Evolutionary conservation across 306 rosid genomes (phyloP).

Genomic region (Inga oerstediana): DNA sequence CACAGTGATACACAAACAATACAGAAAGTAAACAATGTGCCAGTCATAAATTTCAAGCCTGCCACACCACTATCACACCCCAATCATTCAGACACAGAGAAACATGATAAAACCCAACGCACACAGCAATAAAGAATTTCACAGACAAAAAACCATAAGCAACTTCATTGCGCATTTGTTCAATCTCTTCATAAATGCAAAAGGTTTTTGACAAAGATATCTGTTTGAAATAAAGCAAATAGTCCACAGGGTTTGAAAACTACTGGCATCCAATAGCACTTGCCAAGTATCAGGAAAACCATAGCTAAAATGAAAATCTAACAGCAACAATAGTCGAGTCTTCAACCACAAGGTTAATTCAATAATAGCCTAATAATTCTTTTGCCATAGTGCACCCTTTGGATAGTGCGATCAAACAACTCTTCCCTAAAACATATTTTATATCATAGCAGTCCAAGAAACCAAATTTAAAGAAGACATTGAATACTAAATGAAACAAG

Average conservation of each 20-base stretch:
- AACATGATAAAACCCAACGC: background rate
- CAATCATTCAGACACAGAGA: constrained; percentile 52
- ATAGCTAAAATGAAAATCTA: too few species aligned
- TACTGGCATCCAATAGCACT: constrained; percentile 76
- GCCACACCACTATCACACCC: constrained; percentile 30
- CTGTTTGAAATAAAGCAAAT: constrained; percentile 52
- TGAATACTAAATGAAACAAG: too few species aligned
- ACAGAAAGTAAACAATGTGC: background rate
- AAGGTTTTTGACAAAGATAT: constrained; percentile 85
- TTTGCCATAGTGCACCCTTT: too few species aligned
- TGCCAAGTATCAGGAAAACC: constrained; percentile 37
- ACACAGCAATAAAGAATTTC: too few species aligned
- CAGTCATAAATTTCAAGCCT: constrained; percentile 23
- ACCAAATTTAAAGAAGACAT: too few species aligned
- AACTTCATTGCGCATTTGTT: constrained; percentile 58
- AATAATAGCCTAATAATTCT: too few species aligned
- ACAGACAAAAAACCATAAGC: too few species aligned
- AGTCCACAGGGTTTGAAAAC: constrained; percentile 62
- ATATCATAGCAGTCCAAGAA: too few species aligned
- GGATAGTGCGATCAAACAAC: too few species aligned
- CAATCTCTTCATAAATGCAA: constrained; percentile 86
- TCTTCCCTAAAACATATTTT: too few species aligned
- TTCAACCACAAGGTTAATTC: too few species aligned
- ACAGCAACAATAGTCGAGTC: too few species aligned
- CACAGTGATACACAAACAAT: background rate